Evolutionary conservation across 805 yeast species (phyloP), one percentile per base, ranked within the genome.

Genomic region (Brettanomyces custersianus): DNA sequence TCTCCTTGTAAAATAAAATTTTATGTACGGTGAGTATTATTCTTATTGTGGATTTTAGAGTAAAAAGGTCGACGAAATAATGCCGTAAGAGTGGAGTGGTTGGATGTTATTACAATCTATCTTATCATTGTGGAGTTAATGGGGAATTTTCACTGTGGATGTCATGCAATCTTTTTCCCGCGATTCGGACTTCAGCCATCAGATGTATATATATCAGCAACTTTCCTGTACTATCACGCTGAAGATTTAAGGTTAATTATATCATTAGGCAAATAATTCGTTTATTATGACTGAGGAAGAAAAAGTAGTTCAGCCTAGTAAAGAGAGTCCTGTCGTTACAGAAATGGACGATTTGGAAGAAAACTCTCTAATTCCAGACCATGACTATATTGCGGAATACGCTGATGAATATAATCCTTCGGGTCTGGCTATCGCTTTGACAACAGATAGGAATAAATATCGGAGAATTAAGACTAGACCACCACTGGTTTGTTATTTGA

Each of bases 401-500:
- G 50, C 51, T 2, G 59, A 55, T 34, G 59, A 54, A 19, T 46
- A 37, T 22, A 55, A 55, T 36, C 60, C 59, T 5, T 41, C 48
- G 7, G 60, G 60, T 17, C 38, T 52, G 22, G 35, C 37, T 10
- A 23, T 39, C 5, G 58, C 54, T 15, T 31, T 36, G 12, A 55
- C 49, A 13, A 57, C 49, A 32, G 68, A 65, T 37, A 54, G 50
- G 25, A 32, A 39, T 3, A 51, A 48, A 2, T 55, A 57, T 32
- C 56, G 63, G 39, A 56, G 60, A 40, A 47, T 63, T 9, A 49
- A 64, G 16, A 77, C 25, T 51, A 60, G 21, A 70, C 76, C 34
- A 70, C 75, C 11, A 59, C 59, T 38, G 61, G 65, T 21, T 56
- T 69, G 26, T 74, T 73, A 56, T 36, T 56, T 74, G 36, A 67